phyloP scores from a whole-genome alignment of 306 rosid genomes.

The Sophora flavescens region DNA sequence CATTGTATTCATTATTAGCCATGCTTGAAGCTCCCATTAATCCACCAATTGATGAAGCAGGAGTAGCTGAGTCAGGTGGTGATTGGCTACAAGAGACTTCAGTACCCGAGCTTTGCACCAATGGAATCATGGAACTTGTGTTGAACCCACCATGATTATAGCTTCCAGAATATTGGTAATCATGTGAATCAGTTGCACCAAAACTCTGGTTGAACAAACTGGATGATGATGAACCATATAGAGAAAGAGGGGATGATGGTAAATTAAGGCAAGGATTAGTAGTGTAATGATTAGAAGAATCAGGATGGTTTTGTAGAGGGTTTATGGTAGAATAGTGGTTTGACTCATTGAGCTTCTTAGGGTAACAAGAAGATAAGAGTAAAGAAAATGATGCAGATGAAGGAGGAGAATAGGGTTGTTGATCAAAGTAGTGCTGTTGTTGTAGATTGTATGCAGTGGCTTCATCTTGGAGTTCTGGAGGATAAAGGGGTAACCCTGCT shows the following conservation, averaged over 20 bases:
- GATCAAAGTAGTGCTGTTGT: slow-evolving; percentile 31
- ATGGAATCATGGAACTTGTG: slow-evolving; percentile 44
- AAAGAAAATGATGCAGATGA: slow-evolving; percentile 54
- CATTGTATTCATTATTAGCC: slow-evolving; percentile 29
- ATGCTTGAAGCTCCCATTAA: slow-evolving; percentile 47
- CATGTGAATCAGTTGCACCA: slow-evolving; percentile 35
- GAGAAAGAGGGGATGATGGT: slow-evolving; percentile 60
- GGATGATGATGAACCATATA: slow-evolving; percentile 53
- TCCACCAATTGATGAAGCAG: slow-evolving; percentile 62
- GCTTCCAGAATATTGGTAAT: slow-evolving; percentile 40
- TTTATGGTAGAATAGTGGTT: slow-evolving; percentile 32
- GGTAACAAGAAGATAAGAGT: slow-evolving; percentile 49
- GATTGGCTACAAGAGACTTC: slow-evolving; percentile 76
- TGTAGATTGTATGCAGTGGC: slow-evolving; percentile 48
- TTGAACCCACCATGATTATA: slow-evolving; percentile 38
- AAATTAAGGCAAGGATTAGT: not conserved
- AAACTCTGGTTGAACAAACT: slow-evolving; percentile 45
- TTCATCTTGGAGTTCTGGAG: slow-evolving; percentile 59
- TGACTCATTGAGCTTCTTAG: slow-evolving; percentile 41
- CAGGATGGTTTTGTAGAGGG: slow-evolving; percentile 32
- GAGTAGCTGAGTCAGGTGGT: slow-evolving; percentile 47
- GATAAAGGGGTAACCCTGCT: slow-evolving; percentile 79
- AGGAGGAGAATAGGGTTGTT: slow-evolving; percentile 31
- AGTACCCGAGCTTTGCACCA: slow-evolving; percentile 29
- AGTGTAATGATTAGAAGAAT: no score